Conservation (phyloP, 108 stramenopile species). For the Epithemia pelagica region DNA sequence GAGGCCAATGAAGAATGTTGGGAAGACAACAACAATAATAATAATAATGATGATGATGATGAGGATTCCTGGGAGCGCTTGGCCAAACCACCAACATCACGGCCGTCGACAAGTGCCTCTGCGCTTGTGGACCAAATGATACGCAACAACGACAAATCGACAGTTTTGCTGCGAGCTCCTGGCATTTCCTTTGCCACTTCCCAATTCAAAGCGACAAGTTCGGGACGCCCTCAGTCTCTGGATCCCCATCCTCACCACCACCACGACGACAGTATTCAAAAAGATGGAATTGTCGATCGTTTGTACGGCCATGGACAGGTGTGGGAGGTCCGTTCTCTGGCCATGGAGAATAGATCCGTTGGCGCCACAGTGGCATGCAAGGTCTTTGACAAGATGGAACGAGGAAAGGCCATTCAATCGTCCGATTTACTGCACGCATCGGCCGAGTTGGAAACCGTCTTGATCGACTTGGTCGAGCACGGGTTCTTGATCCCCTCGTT, state of each 20-base stretch:
- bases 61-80: too few species aligned
- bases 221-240: not conserved
- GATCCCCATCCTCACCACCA: not conserved
- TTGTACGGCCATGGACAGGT: slow-evolving; percentile 49
- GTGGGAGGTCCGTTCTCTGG: slow-evolving; percentile 13
- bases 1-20: too few species aligned
- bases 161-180: too few species aligned
- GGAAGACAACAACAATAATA: too few species aligned
- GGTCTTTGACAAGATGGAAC: not conserved
- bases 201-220: not conserved
- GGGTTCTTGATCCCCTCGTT: too few species aligned
- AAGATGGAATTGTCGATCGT: slow-evolving; percentile 19
- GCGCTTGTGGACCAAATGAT: too few species aligned
- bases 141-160: too few species aligned
- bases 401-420: not conserved
- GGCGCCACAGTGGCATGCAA: not conserved
- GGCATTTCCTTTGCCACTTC: slow-evolving; percentile 74
- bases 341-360: not conserved
- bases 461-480: slow-evolving; percentile 4
- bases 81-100: too few species aligned
- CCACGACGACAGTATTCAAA: not conserved
- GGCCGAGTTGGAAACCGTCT: not conserved
- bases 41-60: too few species aligned
- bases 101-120: too few species aligned
- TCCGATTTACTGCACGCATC: not conserved